Evolutionary conservation across 2,329 filamentous ascomycete species (phyloP).

Genomic region (Pseudogymnoascus destructans): DNA sequence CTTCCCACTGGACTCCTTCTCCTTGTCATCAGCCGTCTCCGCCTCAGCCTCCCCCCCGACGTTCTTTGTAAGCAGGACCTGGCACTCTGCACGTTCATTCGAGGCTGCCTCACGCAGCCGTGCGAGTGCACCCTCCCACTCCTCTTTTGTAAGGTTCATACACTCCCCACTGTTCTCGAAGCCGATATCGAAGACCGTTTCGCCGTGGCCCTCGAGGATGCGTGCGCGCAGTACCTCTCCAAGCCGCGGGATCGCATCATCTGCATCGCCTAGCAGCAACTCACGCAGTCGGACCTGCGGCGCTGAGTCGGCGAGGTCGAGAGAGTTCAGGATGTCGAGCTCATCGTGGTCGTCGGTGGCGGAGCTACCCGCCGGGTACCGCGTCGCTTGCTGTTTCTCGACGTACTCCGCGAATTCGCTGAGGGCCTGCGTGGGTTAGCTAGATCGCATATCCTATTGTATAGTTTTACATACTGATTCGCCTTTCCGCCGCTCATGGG

Average conservation of each 20-base stretch:
- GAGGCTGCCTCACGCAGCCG: constrained; percentile 54
- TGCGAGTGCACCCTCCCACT: constrained; percentile 62
- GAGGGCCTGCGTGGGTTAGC: constrained; percentile 43
- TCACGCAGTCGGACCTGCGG: constrained; percentile 59
- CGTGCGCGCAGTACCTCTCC: constrained; percentile 52
- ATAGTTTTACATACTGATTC: constrained; percentile 51
- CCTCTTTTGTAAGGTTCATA: constrained; percentile 59
- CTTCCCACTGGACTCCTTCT: constrained; percentile 71
- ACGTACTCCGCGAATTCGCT: constrained; percentile 98
- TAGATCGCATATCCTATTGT: neutral
- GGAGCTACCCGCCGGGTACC: constrained; percentile 36
- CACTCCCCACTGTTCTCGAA: constrained; percentile 80
- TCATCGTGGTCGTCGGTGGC: constrained; percentile 63
- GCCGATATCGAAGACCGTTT: constrained; percentile 83
- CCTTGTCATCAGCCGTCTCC: constrained; percentile 47
- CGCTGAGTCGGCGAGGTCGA: constrained; percentile 58
- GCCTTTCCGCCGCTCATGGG: constrained; percentile 72
- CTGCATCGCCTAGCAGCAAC: constrained; percentile 53
- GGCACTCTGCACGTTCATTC: constrained; percentile 57
- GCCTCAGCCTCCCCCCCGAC: constrained; percentile 68
- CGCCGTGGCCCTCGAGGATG: constrained; percentile 72
- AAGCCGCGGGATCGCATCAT: constrained; percentile 50
- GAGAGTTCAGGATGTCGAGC: constrained; percentile 74
- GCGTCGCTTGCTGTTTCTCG: constrained; percentile 75
- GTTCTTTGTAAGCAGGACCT: constrained; percentile 78